These are phyloP conservation scores for Bisporella sp. DNA, from an alignment of 2,329 filamentous ascomycete species.

Conservation along the genomic window DNA sequence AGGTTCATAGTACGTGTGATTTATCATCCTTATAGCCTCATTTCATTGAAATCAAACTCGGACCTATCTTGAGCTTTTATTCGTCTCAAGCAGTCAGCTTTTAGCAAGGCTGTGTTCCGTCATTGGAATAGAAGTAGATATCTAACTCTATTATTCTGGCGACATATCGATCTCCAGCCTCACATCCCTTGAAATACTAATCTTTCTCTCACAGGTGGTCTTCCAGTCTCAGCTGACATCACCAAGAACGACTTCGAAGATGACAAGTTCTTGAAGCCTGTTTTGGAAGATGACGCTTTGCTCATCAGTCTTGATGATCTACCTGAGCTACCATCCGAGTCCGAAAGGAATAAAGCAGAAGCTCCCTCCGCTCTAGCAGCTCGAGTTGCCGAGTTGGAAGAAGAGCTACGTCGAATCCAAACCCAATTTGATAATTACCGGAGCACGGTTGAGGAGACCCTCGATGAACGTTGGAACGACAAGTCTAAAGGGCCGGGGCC, in stretches of 20 bases:
- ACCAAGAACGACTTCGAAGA: conserved; percentile 59
- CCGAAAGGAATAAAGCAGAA: conserved; percentile 14
- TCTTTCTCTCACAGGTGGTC: conserved; percentile 26
- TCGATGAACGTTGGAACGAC: conserved; percentile 32
- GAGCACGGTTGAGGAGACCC: conserved; percentile 31
- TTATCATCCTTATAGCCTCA: not conserved
- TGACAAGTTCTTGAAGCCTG: conserved; percentile 75
- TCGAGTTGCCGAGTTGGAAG: conserved; percentile 31
- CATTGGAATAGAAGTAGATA: too few species aligned
- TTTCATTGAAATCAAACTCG: too few species aligned
- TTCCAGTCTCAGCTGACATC: conserved; percentile 39
- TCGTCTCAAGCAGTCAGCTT: too few species aligned
- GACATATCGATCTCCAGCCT: not conserved
- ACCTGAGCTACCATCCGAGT: conserved; percentile 30
- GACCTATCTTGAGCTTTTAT: too few species aligned
- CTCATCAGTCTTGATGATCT: conserved; percentile 84
- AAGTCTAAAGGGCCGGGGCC: conserved; percentile 29
- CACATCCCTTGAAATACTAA: not conserved
- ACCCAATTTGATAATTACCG: conserved; percentile 34
- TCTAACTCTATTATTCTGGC: too few species aligned
- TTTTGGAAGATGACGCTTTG: conserved; percentile 82
- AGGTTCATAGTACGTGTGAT: conserved; percentile 31
- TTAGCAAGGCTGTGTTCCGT: too few species aligned
- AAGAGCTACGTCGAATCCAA: conserved; percentile 31
- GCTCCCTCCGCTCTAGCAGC: conserved; percentile 15